Base-by-base conservation (phyloP, 1,139 yeast genomes). In the Pichia sp. region DNA sequence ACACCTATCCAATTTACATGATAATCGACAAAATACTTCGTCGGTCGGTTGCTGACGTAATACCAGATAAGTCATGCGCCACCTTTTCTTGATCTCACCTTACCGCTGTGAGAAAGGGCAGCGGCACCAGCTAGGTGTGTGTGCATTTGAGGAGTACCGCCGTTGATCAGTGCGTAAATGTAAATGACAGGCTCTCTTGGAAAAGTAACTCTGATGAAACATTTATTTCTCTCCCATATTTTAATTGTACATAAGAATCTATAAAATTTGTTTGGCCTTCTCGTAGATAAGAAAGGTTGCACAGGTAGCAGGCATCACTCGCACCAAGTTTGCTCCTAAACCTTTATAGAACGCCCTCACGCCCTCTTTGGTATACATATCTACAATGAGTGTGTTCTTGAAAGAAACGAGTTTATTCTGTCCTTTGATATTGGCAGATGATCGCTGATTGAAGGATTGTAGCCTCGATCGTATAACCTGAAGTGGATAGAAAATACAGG, bases 381-480 rank as follows among this genome's bases (percentile, higher is more conserved):
- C 32, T 8, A 40, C 4, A 4, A 39, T 27, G 44, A 11, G 3
- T 11, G 6, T 3, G 44, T 23, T 16, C 23, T 16, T 16, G 23
- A 16, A 16, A 16, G 23, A 16, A 16, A 16, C 23, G 23, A 16
- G 23, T 16, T 16, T 16, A 16, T 16, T 16, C 23, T 16, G 23
- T 16, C 23, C 38, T 38, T 47, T 43, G 45, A 43, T 38, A 6
- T 44, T 45, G 5, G 43, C 28, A 5, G 28, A 32, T 5, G 39
- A 27, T 9, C 23, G 11, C n/a, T 43, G 40, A 7, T 44, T 66
- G 47, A 71, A 68, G 48, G 75, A 73, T 60, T 90, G 98, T 48
- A 90, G 64, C 51, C 95, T 73, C 1, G 96, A 74, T 50, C 88
- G 73, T 1, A 92, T 65, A 34, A 90, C 82, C 59, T 92, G 98